Conservation (phyloP, 2,329 filamentous ascomycete genomes). For the Xylariaceae sp. region DNA sequence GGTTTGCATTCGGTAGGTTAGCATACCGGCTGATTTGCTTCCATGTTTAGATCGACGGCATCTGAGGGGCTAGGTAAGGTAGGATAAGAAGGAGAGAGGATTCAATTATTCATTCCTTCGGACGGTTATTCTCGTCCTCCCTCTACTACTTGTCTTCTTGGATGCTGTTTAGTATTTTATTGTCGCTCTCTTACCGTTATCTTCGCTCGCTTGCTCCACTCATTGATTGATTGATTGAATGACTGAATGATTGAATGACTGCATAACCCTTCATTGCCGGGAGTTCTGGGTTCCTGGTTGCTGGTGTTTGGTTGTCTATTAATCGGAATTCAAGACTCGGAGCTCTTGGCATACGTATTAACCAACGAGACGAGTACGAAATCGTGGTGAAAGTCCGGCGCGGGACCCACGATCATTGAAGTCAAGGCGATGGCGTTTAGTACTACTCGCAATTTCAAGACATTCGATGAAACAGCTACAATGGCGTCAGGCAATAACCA, state of each 20-base stretch:
- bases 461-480: not conserved
- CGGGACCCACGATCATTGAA: not conserved
- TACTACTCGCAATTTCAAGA: not conserved
- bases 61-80: not conserved
- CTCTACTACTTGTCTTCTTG: not conserved
- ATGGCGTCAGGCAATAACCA: not conserved
- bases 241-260: not conserved
- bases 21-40: not conserved
- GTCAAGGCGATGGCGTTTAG: not conserved
- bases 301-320: not conserved
- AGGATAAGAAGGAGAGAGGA: not conserved
- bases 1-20: not conserved
- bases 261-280: not conserved
- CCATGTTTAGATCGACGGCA: not conserved
- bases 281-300: not conserved
- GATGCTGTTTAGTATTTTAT: not conserved
- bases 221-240: not conserved
- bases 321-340: not conserved
- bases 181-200: not conserved
- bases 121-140: not conserved
- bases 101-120: not conserved
- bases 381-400: not conserved
- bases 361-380: not conserved
- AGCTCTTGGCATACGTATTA: not conserved
- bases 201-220: not conserved